Percentiles rank a stretch among this genome's conserved stretches.
phyloP scores from a whole-genome alignment of 805 yeast genomes.

The Pichia rugopelliculosa region DNA sequence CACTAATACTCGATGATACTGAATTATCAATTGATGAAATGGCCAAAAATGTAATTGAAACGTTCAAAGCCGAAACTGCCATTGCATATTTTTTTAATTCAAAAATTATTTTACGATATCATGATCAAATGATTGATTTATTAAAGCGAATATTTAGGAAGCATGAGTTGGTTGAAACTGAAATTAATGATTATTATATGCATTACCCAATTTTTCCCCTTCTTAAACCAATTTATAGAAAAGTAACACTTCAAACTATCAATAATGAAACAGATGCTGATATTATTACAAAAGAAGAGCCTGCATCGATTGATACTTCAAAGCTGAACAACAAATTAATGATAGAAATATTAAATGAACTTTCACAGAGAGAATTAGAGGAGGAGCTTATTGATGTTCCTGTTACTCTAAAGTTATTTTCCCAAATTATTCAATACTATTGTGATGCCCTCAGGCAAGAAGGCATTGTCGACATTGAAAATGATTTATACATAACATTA shows the following conservation, averaged over 20 bases:
- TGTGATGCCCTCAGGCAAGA: constrained; percentile 15
- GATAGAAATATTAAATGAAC: neutral
- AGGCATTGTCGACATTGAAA: constrained; percentile 7
- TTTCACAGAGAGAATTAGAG: neutral
- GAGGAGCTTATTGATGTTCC: constrained; percentile 4
- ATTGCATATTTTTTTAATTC: constrained; percentile 5
- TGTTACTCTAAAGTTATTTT: constrained; percentile 20
- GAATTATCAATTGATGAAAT: neutral
- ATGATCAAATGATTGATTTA: constrained; percentile 3
- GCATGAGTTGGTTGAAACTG: constrained; percentile 3
- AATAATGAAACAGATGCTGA: constrained; percentile 1
- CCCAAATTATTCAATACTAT: constrained; percentile 20
- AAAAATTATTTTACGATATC: constrained; percentile 1
- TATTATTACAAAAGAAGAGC: too few species aligned
- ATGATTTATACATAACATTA: constrained; percentile 19
- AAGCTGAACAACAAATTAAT: neutral
- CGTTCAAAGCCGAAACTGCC: neutral
- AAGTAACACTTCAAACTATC: constrained; percentile 5
- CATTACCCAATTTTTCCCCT: constrained; percentile 24
- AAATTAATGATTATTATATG: constrained; percentile 19
- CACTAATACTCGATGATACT: neutral
- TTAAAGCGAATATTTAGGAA: constrained; percentile 8
- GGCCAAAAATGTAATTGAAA: neutral
- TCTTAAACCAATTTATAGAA: constrained; percentile 16
- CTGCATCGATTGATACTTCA: neutral